A percentile compares a stretch with the other conserved stretches of the same genome.
phyloP scores from a whole-genome alignment of 805 yeast genomes.

The Candida parachauliodes region DNA sequence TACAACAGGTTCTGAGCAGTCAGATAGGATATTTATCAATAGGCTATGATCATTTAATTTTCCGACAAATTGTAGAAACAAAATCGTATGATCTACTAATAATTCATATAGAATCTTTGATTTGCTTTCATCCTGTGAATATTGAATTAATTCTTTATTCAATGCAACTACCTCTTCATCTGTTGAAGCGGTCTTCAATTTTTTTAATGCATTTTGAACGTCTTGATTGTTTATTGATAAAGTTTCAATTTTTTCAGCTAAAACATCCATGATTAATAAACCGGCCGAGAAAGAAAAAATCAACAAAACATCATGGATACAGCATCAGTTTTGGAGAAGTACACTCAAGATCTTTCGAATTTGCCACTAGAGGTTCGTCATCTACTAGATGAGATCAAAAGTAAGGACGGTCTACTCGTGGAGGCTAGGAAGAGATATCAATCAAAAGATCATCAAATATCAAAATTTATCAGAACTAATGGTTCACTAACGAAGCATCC shows the following conservation, averaged over 20 bases:
- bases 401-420: slow-evolving; percentile 61
- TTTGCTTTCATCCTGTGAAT: slow-evolving; percentile 14
- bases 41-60: slow-evolving; percentile 12
- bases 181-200: not conserved
- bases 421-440: slow-evolving; percentile 65
- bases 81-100: slow-evolving; percentile 15
- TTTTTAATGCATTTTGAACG: not conserved
- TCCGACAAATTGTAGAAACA: slow-evolving; percentile 14
- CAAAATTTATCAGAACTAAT: slow-evolving; percentile 75
- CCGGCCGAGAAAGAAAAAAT: not conserved
- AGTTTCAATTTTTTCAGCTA: not conserved
- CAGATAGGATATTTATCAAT: not conserved
- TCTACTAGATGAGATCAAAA: slow-evolving; percentile 71
- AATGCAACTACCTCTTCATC: not conserved
- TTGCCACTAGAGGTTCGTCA: slow-evolving; percentile 85
- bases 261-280: not conserved
- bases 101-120: slow-evolving; percentile 13
- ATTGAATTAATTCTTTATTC: slow-evolving; percentile 6
- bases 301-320: slow-evolving; percentile 64
- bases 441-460: slow-evolving; percentile 74
- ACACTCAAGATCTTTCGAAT: slow-evolving; percentile 66
- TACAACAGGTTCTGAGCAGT: slow-evolving; percentile 6
- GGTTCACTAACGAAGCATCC: slow-evolving; percentile 82
- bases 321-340: slow-evolving; percentile 57
- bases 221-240: not conserved